These are phyloP conservation scores for Boletus rubescentipes DNA, from an alignment of 768 basidiomycete genomes.

Conservation along the genomic window DNA sequence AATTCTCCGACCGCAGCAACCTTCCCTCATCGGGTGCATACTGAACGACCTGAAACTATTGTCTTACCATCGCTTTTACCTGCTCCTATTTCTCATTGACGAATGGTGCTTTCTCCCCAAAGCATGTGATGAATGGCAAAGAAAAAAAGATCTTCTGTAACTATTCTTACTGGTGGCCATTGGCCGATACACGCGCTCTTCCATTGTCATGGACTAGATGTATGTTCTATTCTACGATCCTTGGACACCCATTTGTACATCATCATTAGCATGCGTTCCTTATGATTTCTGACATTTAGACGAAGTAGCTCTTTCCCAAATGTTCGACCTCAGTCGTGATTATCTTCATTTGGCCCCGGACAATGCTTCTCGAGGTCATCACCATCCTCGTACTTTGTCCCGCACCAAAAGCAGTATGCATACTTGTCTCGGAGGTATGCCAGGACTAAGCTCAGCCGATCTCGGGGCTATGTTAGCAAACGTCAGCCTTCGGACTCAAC, in stretches of 20 bases:
- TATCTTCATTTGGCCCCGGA: slow-evolving; percentile 75
- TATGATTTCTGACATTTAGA: slow-evolving; percentile 1
- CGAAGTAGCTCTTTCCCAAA: not conserved
- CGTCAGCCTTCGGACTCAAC: slow-evolving; percentile 11
- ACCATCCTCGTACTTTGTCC: slow-evolving; percentile 62
- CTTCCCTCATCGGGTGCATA: slow-evolving; percentile 44
- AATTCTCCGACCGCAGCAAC: slow-evolving; percentile 68
- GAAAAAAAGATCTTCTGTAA: not conserved
- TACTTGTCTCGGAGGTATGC: slow-evolving; percentile 72
- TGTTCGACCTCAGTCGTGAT: slow-evolving; percentile 61
- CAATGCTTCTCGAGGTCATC: slow-evolving; percentile 65
- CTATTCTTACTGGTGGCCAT: not conserved
- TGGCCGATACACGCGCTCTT: slow-evolving; percentile 10
- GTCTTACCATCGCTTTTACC: slow-evolving; percentile 61
- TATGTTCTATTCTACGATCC: slow-evolving; percentile 16
- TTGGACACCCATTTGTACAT: slow-evolving; percentile 33
- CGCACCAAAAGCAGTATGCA: slow-evolving; percentile 89
- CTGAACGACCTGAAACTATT: slow-evolving; percentile 32
- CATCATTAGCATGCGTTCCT: slow-evolving; percentile 26
- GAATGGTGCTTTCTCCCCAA: not conserved
- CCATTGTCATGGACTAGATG: slow-evolving; percentile 18
- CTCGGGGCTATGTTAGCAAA: slow-evolving; percentile 54
- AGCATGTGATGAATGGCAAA: not conserved
- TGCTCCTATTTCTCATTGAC: slow-evolving; percentile 24
- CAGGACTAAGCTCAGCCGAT: slow-evolving; percentile 66